phyloP scores from a whole-genome alignment of 805 yeast genomes.

The Wickerhamomyces xylosicus region DNA sequence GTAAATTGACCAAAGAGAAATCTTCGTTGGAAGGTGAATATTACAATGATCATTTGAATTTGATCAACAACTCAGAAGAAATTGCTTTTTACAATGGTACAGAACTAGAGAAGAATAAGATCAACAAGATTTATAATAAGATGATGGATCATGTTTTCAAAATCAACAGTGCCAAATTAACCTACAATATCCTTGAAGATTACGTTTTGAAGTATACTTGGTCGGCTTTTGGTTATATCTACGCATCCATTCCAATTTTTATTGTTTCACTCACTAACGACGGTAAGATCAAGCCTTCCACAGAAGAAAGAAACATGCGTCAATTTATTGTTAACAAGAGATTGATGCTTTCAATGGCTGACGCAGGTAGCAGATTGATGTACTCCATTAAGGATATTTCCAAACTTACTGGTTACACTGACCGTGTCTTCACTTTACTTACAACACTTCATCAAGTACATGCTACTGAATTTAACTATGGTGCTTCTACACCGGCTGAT shows the following conservation, averaged over 20 bases:
- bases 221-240: constrained; percentile 92
- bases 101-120: constrained; percentile 59
- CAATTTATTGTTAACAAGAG: constrained; percentile 87
- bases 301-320: constrained; percentile 58
- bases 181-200: constrained; percentile 71
- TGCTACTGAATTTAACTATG: constrained; percentile 35
- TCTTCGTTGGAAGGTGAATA: constrained; percentile 83
- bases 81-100: constrained; percentile 92
- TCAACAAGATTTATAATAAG: constrained; percentile 44
- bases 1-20: constrained; percentile 58
- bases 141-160: constrained; percentile 44
- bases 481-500: constrained; percentile 21
- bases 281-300: constrained; percentile 12
- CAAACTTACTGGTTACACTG: constrained; percentile 86
- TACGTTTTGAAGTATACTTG: constrained; percentile 83
- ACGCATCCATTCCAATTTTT: constrained; percentile 83
- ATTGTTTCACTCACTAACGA: constrained; percentile 32
- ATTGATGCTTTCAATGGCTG: constrained; percentile 82
- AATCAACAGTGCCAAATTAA: constrained; percentile 48
- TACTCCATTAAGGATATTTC: constrained; percentile 87
- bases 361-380: constrained; percentile 92
- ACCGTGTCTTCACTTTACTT: constrained; percentile 67
- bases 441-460: constrained; percentile 78
- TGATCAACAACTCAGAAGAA: constrained; percentile 86
- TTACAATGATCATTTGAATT: constrained; percentile 74